Evolutionary conservation across 2,329 filamentous ascomycete genomes (phyloP).

Genomic region (Calonectria hawksworthii): DNA sequence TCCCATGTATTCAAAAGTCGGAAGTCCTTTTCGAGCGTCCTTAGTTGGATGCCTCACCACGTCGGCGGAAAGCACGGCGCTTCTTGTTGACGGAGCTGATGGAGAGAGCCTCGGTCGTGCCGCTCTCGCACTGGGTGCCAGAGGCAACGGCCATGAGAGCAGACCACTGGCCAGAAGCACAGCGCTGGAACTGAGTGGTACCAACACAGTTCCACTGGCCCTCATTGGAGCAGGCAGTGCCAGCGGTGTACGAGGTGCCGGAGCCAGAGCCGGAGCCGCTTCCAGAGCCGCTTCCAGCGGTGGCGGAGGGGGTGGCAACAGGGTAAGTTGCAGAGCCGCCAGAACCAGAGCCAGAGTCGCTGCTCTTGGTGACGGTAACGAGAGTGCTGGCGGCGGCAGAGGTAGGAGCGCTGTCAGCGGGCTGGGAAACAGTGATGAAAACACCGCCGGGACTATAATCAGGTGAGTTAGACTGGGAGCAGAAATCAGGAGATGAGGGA

Average conservation of each 20-base stretch:
- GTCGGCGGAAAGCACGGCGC: slow-evolving; percentile 29
- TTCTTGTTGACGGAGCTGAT: slow-evolving; percentile 38
- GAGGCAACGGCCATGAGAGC: slow-evolving; percentile 61
- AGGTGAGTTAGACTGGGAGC: slow-evolving; percentile 32
- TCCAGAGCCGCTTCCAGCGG: slow-evolving; percentile 38
- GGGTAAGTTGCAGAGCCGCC: slow-evolving; percentile 29
- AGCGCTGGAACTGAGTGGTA: slow-evolving; percentile 72
- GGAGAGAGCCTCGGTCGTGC: slow-evolving; percentile 44
- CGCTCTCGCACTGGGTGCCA: slow-evolving; percentile 65
- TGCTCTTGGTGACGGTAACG: slow-evolving; percentile 41
- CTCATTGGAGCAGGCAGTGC: slow-evolving; percentile 64
- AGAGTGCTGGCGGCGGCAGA: slow-evolving; percentile 40
- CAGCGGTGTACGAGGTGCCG: slow-evolving; percentile 51
- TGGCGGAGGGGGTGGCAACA: slow-evolving; percentile 30
- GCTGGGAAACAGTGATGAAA: slow-evolving; percentile 53
- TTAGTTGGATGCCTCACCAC: background rate
- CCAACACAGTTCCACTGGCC: slow-evolving; percentile 72
- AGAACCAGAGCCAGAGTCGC: slow-evolving; percentile 28
- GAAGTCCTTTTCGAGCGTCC: background rate
- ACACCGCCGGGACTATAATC: slow-evolving; percentile 58
- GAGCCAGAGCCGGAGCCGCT: slow-evolving; percentile 34
- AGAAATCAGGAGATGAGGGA: slow-evolving; percentile 21
- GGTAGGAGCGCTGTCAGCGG: slow-evolving; percentile 17
- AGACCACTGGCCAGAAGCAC: slow-evolving; percentile 71
- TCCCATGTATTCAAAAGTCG: slow-evolving; percentile 14